Conservation (phyloP, 1,284 basidiomycete species). For the Cutaneotrichosporon daszewskae region DNA sequence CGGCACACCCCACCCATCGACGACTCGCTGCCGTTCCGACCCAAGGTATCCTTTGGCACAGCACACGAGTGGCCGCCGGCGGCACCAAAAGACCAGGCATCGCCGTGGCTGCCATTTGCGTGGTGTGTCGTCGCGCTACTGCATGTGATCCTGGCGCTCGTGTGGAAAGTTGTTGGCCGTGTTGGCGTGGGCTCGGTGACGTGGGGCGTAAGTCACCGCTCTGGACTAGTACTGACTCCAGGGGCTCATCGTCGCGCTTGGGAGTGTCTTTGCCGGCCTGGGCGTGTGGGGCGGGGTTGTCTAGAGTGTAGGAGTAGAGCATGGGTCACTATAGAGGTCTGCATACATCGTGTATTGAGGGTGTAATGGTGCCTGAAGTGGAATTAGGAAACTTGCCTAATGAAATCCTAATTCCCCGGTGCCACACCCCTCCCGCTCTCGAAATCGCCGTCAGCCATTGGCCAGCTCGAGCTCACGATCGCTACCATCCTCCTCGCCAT, state of each 20-base stretch:
- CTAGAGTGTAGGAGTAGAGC: constrained; percentile 16
- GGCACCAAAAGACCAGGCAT: constrained; percentile 25
- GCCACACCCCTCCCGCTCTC: neutral
- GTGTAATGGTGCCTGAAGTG: no score
- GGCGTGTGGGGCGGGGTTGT: constrained; percentile 47
- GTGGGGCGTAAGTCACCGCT: constrained; percentile 42
- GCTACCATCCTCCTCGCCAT: no score
- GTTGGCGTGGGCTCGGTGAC: constrained; percentile 45
- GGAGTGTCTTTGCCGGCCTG: constrained; percentile 44
- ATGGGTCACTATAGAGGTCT: neutral
- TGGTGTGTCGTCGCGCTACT: constrained; percentile 32
- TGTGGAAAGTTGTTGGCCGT: constrained; percentile 43
- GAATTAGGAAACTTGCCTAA: neutral
- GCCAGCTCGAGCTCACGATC: no score
- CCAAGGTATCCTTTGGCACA: neutral
- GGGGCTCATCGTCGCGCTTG: constrained; percentile 46
- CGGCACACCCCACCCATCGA: no score
- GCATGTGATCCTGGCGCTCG: constrained; percentile 35
- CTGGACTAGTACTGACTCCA: constrained; percentile 11
- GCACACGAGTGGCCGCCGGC: constrained; percentile 9
- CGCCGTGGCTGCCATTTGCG: constrained; percentile 23
- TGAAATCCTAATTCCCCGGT: no score
- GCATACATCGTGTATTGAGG: neutral
- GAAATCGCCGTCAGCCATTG: no score
- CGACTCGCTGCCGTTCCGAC: no score